Evolutionary conservation across 805 yeast species (phyloP).

Genomic region (Phaffomyces thermotolerans): DNA sequence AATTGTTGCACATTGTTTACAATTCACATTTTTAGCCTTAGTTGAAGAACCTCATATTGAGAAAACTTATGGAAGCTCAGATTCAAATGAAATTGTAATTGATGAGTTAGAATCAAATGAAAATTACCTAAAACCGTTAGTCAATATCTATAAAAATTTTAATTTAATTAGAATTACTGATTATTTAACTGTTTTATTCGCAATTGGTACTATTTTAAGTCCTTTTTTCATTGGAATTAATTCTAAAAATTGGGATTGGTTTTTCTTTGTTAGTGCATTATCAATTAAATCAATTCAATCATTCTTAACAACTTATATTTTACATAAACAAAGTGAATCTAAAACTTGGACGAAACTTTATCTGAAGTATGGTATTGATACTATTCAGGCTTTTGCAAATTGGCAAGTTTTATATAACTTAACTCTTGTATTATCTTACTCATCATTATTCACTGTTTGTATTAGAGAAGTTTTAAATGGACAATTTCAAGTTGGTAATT

Average conservation of each 20-base stretch:
- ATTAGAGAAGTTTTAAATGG: conserved; percentile 25
- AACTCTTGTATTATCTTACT: conserved; percentile 47
- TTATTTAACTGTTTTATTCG: conserved; percentile 38
- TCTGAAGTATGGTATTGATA: conserved; percentile 56
- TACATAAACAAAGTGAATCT: conserved; percentile 50
- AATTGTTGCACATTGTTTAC: conserved; percentile 66
- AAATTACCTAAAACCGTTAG: conserved; percentile 46
- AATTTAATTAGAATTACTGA: conserved; percentile 60
- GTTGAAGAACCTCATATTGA: conserved; percentile 87
- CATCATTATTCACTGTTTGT: conserved; percentile 38
- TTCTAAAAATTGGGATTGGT: conserved; percentile 25
- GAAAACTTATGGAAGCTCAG: conserved; percentile 54
- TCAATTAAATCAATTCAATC: conserved; percentile 47
- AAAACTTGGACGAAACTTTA: conserved; percentile 60
- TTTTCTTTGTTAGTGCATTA: conserved; percentile 25
- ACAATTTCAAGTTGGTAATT: conserved; percentile 28
- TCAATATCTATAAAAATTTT: conserved; percentile 52
- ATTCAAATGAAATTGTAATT: conserved; percentile 26
- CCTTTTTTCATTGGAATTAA: conserved; percentile 29
- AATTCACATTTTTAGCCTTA: conserved; percentile 63
- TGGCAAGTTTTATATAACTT: conserved; percentile 63
- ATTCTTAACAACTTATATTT: conserved; percentile 40
- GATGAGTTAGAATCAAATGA: conserved; percentile 31
- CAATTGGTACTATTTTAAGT: conserved; percentile 34
- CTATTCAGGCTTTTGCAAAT: conserved; percentile 58